phyloP scores from a whole-genome alignment of 257 asterid genomes.

The Plantago major region DNA sequence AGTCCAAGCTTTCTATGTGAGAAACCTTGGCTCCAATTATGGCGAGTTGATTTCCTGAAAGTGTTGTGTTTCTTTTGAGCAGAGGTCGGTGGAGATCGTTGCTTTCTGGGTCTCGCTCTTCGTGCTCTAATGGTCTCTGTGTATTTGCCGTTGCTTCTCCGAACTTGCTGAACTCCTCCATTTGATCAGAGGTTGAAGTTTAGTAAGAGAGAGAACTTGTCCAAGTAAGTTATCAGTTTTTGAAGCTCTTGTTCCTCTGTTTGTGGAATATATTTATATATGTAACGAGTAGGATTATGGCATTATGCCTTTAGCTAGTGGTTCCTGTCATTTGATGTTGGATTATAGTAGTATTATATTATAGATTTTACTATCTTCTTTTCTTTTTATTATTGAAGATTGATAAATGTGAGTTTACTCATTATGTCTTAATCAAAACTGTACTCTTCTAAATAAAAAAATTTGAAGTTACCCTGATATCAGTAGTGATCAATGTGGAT shows the following conservation, averaged over 20 bases:
- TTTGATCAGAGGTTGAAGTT: constrained; percentile 20
- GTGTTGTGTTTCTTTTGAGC: constrained; percentile 51
- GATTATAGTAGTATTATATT: constrained; percentile 10
- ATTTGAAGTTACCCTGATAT: background rate
- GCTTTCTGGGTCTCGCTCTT: constrained; percentile 59
- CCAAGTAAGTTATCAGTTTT: constrained; percentile 21
- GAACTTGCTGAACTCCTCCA: constrained; percentile 37
- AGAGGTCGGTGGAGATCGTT: constrained; percentile 56
- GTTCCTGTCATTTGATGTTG: background rate
- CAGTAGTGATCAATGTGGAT: constrained; percentile 14
- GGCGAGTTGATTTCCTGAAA: constrained; percentile 59
- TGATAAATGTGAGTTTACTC: constrained; percentile 14
- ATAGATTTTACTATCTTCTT: constrained; percentile 24
- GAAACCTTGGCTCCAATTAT: constrained; percentile 83
- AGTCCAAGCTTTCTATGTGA: constrained; percentile 83
- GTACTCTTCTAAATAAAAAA: background rate
- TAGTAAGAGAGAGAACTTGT: background rate
- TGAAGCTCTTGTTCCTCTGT: constrained; percentile 26
- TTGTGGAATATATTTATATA: constrained; percentile 26
- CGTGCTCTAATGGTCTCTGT: constrained; percentile 32
- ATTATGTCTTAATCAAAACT: constrained; percentile 4
- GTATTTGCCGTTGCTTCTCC: constrained; percentile 28
- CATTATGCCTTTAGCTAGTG: constrained; percentile 1
- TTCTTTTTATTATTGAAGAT: background rate
- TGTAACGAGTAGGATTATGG: constrained; percentile 20